phyloP scores from a whole-genome alignment of 805 yeast genomes.

The Maudiozyma pseudohumilis region DNA sequence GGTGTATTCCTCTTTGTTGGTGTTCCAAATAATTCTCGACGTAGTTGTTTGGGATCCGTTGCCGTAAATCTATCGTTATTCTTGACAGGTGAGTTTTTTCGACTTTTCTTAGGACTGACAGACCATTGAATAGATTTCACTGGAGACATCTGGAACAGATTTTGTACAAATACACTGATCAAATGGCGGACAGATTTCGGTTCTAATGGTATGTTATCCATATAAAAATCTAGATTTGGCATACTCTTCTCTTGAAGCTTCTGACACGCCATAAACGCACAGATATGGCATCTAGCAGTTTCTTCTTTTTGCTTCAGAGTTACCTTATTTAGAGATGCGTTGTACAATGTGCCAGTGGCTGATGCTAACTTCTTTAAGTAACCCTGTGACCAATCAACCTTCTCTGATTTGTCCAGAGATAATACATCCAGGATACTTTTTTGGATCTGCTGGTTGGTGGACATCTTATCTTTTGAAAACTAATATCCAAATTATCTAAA shows the following conservation, averaged over 20 bases:
- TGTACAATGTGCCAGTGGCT: slow-evolving; percentile 34
- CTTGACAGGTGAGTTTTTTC: slow-evolving; percentile 13
- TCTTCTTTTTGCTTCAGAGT: slow-evolving; percentile 48
- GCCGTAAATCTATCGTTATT: slow-evolving; percentile 19
- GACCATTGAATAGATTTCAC: slow-evolving; percentile 24
- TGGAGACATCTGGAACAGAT: slow-evolving; percentile 29
- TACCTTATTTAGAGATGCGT: slow-evolving; percentile 41
- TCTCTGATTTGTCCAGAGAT: slow-evolving; percentile 12
- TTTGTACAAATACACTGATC: slow-evolving; percentile 37
- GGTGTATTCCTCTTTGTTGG: slow-evolving; percentile 11
- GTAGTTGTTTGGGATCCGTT: slow-evolving; percentile 22
- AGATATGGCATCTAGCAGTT: slow-evolving; percentile 55
- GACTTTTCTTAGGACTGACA: slow-evolving; percentile 20
- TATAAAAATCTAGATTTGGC: slow-evolving; percentile 39
- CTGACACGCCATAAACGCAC: slow-evolving; percentile 54
- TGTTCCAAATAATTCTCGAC: slow-evolving; percentile 22
- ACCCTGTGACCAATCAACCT: slow-evolving; percentile 21
- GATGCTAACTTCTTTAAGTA: slow-evolving; percentile 19
- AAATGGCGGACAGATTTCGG: slow-evolving; percentile 33
- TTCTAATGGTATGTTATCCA: slow-evolving; percentile 50
- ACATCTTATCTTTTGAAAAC: background rate
- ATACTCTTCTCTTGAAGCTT: slow-evolving; percentile 33
- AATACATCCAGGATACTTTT: slow-evolving; percentile 22
- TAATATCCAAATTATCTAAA: no score
- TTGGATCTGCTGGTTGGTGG: slow-evolving; percentile 23